phyloP scores from a whole-genome alignment of 352 stramenopile genomes.

The Chrysophaeum taylorii region DNA sequence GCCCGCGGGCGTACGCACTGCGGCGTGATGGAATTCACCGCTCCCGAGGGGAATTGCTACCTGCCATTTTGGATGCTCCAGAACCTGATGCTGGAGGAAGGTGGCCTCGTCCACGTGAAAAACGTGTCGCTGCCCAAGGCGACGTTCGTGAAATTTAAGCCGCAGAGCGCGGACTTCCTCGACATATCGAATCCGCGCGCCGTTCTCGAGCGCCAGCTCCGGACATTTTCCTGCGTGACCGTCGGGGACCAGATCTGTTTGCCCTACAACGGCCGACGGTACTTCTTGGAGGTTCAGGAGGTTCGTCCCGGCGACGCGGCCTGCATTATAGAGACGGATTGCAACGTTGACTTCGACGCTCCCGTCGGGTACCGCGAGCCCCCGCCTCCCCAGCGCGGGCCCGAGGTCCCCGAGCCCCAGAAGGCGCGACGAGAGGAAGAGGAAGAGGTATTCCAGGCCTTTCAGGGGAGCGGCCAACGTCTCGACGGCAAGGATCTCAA shows the following conservation, averaged over 20 bases:
- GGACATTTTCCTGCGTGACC: slow-evolving; percentile 84
- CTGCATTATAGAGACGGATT: slow-evolving; percentile 99
- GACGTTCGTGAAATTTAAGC: slow-evolving; percentile 94
- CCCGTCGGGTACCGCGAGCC: slow-evolving; percentile 44
- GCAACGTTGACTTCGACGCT: slow-evolving; percentile 98
- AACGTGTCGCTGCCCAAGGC: slow-evolving; percentile 90
- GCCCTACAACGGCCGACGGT: slow-evolving; percentile 97
- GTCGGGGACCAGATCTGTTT: slow-evolving; percentile 94
- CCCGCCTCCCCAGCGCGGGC: neutral
- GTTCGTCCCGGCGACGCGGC: slow-evolving; percentile 83
- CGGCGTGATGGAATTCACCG: slow-evolving; percentile 95
- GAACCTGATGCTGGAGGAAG: slow-evolving; percentile 86
- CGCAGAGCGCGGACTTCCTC: slow-evolving; percentile 95
- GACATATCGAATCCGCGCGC: slow-evolving; percentile 96
- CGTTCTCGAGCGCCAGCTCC: slow-evolving; percentile 68
- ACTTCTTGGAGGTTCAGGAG: slow-evolving; percentile 94
- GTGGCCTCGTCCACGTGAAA: slow-evolving; percentile 84
- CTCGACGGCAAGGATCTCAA: slow-evolving; percentile 20
- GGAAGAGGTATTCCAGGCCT: slow-evolving; percentile 12
- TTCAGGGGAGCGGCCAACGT: slow-evolving; percentile 1
- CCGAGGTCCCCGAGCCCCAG: neutral
- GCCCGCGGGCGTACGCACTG: slow-evolving; percentile 77
- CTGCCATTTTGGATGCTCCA: slow-evolving; percentile 99
- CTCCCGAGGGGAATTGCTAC: slow-evolving; percentile 91
- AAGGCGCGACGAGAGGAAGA: slow-evolving; percentile 12